Base-by-base conservation (phyloP, 2,329 filamentous ascomycete species). In the Xylariomycetidae sp. region DNA sequence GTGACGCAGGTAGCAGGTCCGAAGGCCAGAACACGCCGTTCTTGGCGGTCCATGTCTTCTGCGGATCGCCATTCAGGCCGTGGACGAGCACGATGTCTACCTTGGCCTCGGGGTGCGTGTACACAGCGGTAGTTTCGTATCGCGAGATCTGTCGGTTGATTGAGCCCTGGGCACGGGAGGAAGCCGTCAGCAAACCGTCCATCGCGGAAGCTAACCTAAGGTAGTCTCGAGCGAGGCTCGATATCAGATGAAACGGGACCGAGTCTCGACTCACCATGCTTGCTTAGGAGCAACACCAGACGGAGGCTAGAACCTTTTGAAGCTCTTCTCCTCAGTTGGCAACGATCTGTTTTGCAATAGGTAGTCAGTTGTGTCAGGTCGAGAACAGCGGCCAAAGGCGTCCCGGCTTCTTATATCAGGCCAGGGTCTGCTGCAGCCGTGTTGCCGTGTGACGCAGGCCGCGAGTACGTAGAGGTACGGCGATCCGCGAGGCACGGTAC, bases 81-180 rank as follows among this genome's bases (percentile, higher is more conserved):
- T 86, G 82, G 19, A 86, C 76, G 40, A 86, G 73, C 17, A 86
- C 72, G 25, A 87, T 75, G 48, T 79, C 75, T 48, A 72, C 74
- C 38, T 67, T 67, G 32, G 76, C 76, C 35, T 75, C 61, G 6
- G 74, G 73, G 35, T 78, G 73, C 1, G 64, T 67, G 52, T 74
- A 78, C 30, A 79, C 72, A 29, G 70, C 65, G 1, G 74, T 78
- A 32, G 72, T 63, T 53, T 78, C 76, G 57, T 70, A 76, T 14
- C 74, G 72, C 33, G 60, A 62, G 38, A 72, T 68, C 35, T 68
- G 60, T 40, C 60, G 64, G 49, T 68, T 70, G 43, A 68, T 62
- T 37, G 65, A 63, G 46, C 59, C 68, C 68, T 74, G 47, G 19
- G 31, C 29, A 15, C 19, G 32, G 32, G 35, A 27, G 23, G 34